Base-by-base conservation (phyloP, 2,329 filamentous ascomycete genomes). In the Teratosphaeria viscida region DNA sequence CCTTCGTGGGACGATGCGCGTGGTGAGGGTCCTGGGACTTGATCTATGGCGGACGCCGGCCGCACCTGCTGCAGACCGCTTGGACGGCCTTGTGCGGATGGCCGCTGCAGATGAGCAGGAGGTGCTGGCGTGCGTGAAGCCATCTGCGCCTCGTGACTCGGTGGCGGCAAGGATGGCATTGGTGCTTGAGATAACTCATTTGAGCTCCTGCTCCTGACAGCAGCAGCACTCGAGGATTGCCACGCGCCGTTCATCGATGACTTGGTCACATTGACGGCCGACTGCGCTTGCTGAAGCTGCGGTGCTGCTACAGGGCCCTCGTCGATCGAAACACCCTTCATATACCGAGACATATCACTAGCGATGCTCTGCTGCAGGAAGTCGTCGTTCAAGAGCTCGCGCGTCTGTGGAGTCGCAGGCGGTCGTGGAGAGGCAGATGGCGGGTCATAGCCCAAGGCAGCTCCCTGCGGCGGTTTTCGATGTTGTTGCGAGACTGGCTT, bases 281-380 rank as follows among this genome's bases (percentile, higher is more conserved):
- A n/a, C 32, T 53, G 53, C 12, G 53, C 54, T 29, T 62, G 58
- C 35, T 66, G 66, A 10, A 64, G 55, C 35, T 63, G 59, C 32
- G 64, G 63, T n/a, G 63, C 61, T 11, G 62, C 65, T 1, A 70
- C 66, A 39, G 67, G 68, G 53, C 71, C 66, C 32, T 73, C 73
- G 34, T 68, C 59, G 23, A 74, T 47, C 3, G 66, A 64, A 29
- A 73, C 63, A 10, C 67, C 68, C 60, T 72, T 72, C 69, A 73
- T 71, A 58, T 72, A 73, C 39, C 66, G 65, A 6, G 76, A 76
- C 69, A 78, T 72, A 56, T 74, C 74, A 27, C 72, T 74, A 58
- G 76, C 76, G 54, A 79, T 79, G 7, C 73, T 75, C 54, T 77
- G 75, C 64, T 80, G 78, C n/a, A 79, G 65, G 59, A 76, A 79